A percentile compares a stretch with the other conserved stretches of the same genome.
Evolutionary conservation across 2,329 filamentous ascomycete species (phyloP).

Genomic region (Ascochyta clinopodiicola): DNA sequence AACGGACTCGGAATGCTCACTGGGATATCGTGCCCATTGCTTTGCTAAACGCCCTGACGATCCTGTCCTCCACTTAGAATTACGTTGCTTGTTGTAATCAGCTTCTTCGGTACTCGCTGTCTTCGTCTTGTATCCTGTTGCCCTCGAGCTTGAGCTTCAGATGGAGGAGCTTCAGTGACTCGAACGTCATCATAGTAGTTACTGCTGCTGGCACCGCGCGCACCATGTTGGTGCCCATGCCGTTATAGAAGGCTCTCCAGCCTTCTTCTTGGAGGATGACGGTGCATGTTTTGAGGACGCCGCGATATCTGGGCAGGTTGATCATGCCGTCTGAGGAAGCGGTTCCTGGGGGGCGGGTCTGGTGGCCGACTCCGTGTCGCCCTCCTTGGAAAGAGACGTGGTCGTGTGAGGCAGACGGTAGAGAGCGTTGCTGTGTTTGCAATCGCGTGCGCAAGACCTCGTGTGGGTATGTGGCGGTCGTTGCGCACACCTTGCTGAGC

Average conservation of each 20-base stretch:
- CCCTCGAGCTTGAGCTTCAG: slow-evolving; percentile 62
- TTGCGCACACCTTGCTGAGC: slow-evolving; percentile 91
- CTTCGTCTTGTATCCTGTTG: slow-evolving; percentile 30
- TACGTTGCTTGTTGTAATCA: not conserved
- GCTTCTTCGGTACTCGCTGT: slow-evolving; percentile 5
- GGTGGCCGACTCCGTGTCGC: slow-evolving; percentile 45
- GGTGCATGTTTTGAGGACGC: slow-evolving; percentile 79
- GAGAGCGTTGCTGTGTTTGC: slow-evolving; percentile 86
- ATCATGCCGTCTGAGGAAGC: slow-evolving; percentile 65
- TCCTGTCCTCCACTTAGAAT: not conserved
- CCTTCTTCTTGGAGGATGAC: slow-evolving; percentile 91
- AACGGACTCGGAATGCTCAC: slow-evolving; percentile 26
- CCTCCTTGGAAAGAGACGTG: slow-evolving; percentile 57
- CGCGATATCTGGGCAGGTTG: slow-evolving; percentile 68
- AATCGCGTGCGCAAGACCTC: slow-evolving; percentile 93
- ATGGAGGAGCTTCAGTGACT: slow-evolving; percentile 69
- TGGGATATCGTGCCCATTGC: slow-evolving; percentile 24
- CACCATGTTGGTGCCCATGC: slow-evolving; percentile 97
- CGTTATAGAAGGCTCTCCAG: slow-evolving; percentile 95
- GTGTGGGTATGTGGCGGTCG: slow-evolving; percentile 94
- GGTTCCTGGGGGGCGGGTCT: slow-evolving; percentile 52
- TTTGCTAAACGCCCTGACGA: slow-evolving; percentile 27
- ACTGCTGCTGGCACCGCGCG: slow-evolving; percentile 93
- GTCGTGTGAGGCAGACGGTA: slow-evolving; percentile 55
- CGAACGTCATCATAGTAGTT: slow-evolving; percentile 97